These are phyloP conservation scores for Neophaeococcomyces mojaviensis DNA, from an alignment of 2,329 filamentous ascomycete species.

Conservation along the genomic window DNA sequence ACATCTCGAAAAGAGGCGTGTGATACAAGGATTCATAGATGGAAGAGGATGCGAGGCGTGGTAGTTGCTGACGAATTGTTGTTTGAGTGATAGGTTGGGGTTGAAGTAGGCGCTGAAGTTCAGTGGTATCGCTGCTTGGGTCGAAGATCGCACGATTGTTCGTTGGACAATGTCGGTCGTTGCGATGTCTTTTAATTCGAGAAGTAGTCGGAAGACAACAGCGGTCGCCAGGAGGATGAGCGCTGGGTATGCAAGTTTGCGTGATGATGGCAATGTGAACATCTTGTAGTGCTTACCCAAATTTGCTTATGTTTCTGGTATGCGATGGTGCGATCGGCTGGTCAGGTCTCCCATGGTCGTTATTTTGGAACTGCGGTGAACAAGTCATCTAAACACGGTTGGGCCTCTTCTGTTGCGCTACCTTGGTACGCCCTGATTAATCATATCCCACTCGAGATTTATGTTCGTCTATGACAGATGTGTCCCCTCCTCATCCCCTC, in stretches of 20 bases:
- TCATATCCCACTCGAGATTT: too few relatives aligned
- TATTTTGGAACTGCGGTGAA: too few relatives aligned
- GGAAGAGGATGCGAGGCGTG: slow-evolving; percentile 1
- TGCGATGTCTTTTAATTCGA: slow-evolving; percentile 4
- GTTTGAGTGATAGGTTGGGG: background rate
- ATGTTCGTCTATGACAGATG: too few relatives aligned
- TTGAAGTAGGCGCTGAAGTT: background rate
- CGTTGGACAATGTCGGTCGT: background rate
- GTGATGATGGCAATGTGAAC: slow-evolving; percentile 25
- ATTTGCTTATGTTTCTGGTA: too few relatives aligned
- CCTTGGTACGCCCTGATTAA: too few relatives aligned
- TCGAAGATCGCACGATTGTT: background rate
- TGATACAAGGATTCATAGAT: slow-evolving; percentile 16
- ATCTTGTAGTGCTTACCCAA: slow-evolving; percentile 18
- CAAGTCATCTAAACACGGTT: too few relatives aligned
- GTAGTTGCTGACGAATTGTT: background rate
- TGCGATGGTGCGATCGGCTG: too few relatives aligned
- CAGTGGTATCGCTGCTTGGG: background rate
- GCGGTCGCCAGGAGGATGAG: slow-evolving; percentile 18
- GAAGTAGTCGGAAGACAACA: slow-evolving; percentile 16
- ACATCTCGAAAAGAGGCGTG: slow-evolving; percentile 18
- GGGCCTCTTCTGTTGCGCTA: too few relatives aligned
- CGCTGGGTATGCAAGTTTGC: slow-evolving; percentile 22
- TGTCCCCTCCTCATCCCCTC: too few relatives aligned
- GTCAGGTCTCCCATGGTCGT: too few relatives aligned